A percentile compares a stretch with the other conserved stretches of the same genome.
Conservation (phyloP, 2,329 filamentous ascomycete species). For the Cladophialophora carrionii region DNA sequence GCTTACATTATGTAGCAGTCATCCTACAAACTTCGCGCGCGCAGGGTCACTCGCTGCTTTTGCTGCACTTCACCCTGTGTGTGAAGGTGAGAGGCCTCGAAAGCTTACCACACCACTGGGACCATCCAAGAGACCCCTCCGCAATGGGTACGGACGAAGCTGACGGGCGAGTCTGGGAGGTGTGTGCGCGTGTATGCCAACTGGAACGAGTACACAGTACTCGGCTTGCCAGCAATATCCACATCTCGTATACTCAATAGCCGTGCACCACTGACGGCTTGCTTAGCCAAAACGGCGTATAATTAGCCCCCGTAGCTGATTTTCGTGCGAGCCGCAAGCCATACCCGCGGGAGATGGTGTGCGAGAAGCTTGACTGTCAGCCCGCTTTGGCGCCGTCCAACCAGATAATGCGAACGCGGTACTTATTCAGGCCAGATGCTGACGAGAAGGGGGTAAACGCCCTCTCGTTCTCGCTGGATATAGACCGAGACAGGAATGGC, state of each 20-base stretch:
- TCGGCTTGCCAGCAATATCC: background rate
- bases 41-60: conserved; percentile 2
- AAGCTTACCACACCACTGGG: background rate
- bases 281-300: conserved; percentile 4
- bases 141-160: conserved; percentile 1
- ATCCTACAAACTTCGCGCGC: background rate
- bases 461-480: background rate
- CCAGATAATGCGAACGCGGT: background rate
- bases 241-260: background rate
- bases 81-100: background rate
- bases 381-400: background rate
- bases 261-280: background rate
- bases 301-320: conserved; percentile 5
- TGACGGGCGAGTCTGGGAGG: background rate
- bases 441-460: background rate
- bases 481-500: background rate
- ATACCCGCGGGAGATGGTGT: background rate
- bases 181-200: background rate
- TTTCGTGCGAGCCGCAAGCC: conserved; percentile 1
- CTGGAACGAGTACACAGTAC: background rate
- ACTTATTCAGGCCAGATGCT: background rate
- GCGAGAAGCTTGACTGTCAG: conserved; percentile 9
- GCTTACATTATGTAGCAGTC: conserved; percentile 20
- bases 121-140: background rate
- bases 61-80: background rate